A percentile compares a stretch with the other conserved stretches of the same genome.
Evolutionary conservation across 805 yeast genomes (phyloP).

Genomic region (Wickerhamomyces silvicola): DNA sequence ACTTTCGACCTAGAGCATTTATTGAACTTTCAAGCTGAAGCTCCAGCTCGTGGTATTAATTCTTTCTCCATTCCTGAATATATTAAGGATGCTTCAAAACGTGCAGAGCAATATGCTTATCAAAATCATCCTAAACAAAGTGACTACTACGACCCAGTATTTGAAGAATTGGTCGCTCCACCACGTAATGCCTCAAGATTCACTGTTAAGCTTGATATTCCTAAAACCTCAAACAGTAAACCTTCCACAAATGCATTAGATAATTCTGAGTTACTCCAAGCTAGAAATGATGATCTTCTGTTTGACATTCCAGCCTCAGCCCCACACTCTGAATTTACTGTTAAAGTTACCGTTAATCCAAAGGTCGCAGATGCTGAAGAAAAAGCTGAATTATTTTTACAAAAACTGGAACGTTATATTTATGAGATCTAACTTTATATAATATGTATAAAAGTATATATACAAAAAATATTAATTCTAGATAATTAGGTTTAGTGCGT

Average conservation of each 20-base stretch:
- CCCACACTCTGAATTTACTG: constrained; percentile 26
- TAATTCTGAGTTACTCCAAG: constrained; percentile 13
- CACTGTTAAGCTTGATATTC: constrained; percentile 26
- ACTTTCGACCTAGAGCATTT: constrained; percentile 26
- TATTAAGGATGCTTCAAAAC: constrained; percentile 37
- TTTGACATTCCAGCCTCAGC: constrained; percentile 16
- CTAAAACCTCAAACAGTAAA: constrained; percentile 14
- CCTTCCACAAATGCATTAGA: constrained; percentile 15
- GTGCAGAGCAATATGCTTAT: constrained; percentile 41
- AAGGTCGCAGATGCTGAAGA: constrained; percentile 38
- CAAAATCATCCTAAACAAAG: constrained; percentile 31
- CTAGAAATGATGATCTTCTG: constrained; percentile 21
- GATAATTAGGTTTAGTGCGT: no score
- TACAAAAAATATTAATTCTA: no score
- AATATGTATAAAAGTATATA: no score
- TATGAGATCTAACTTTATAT: no score
- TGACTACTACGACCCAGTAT: constrained; percentile 49
- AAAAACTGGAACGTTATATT: constrained; percentile 13
- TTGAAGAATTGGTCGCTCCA: constrained; percentile 52
- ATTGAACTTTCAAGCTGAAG: constrained; percentile 21
- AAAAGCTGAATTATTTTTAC: constrained; percentile 31
- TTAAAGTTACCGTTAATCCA: constrained; percentile 28
- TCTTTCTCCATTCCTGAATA: constrained; percentile 21
- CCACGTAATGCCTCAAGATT: constrained; percentile 38
- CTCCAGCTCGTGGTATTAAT: constrained; percentile 20